Conservation (phyloP, 441 rosid species). For the Viola pubescens region DNA sequence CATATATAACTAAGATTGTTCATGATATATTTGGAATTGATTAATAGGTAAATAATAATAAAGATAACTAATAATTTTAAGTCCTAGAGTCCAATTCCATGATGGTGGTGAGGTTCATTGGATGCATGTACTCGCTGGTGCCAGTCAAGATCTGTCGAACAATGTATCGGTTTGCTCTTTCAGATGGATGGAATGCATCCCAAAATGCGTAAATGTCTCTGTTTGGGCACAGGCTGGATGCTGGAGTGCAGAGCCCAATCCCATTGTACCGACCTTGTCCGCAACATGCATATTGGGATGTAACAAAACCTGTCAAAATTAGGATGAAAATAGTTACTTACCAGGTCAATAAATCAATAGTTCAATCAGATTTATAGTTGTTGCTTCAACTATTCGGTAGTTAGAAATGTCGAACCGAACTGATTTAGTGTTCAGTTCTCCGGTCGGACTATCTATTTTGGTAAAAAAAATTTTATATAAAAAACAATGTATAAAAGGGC, state of each 20-base stretch:
- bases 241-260: constrained; percentile 51
- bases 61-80: background rate
- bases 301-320: constrained; percentile 44
- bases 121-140: constrained; percentile 41
- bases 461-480: too few species aligned
- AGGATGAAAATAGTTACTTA: background rate
- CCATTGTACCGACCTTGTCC: constrained; percentile 74
- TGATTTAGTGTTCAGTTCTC: too few species aligned
- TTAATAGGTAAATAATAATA: too few species aligned
- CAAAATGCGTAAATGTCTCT: constrained; percentile 52
- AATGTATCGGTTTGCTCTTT: constrained; percentile 50
- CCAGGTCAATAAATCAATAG: too few species aligned
- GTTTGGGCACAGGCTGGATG: constrained; percentile 56
- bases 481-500: too few species aligned
- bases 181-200: constrained; percentile 76
- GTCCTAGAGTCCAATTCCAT: constrained; percentile 45
- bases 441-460: too few species aligned
- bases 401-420: too few species aligned
- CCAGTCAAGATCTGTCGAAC: constrained; percentile 42
- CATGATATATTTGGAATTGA: background rate
- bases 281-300: constrained; percentile 68
- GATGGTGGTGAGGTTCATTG: constrained; percentile 60
- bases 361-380: too few species aligned
- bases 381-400: too few species aligned
- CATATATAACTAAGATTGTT: background rate